These are phyloP conservation scores for Phialophora chinensis DNA, from an alignment of 2,329 filamentous ascomycete genomes.

Conservation along the genomic window DNA sequence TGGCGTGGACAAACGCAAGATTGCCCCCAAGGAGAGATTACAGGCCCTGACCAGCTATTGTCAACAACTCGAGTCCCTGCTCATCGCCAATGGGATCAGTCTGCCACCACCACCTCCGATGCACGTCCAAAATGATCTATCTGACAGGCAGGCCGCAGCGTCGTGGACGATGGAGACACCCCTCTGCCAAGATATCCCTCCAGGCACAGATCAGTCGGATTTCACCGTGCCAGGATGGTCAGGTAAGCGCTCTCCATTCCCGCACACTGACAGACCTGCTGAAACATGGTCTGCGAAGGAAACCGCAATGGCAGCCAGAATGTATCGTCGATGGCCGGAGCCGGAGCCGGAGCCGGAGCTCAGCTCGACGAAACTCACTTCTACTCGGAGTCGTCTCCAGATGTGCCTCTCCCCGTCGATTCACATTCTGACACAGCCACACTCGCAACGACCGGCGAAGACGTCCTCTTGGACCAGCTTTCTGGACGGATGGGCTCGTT, in stretches of 20 bases:
- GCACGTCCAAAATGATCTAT: slow-evolving; percentile 13
- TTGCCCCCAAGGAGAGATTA: slow-evolving; percentile 31
- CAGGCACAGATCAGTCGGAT: not conserved
- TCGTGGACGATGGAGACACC: slow-evolving; percentile 3
- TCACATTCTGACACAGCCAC: slow-evolving; percentile 8
- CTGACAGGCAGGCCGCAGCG: not conserved
- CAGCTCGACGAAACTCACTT: slow-evolving; percentile 12
- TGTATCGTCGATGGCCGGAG: not conserved
- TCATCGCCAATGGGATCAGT: slow-evolving; percentile 22
- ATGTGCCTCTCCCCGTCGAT: not conserved
- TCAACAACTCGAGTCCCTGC: slow-evolving; percentile 25
- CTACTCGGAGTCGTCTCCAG: slow-evolving; percentile 18
- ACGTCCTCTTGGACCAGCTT: slow-evolving; percentile 27
- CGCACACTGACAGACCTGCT: slow-evolving; percentile 1
- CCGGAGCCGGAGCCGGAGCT: not conserved
- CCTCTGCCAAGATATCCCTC: not conserved
- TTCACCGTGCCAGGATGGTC: slow-evolving; percentile 4
- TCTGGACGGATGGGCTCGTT: slow-evolving; percentile 35
- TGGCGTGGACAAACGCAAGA: slow-evolving; percentile 31
- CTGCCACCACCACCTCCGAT: slow-evolving; percentile 25
- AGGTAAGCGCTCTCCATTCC: slow-evolving; percentile 4
- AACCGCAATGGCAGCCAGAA: not conserved
- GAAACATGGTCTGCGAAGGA: not conserved
- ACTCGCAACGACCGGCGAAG: not conserved
- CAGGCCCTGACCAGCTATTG: slow-evolving; percentile 29